phyloP scores from a whole-genome alignment of 148 eudicot genomes.

The Fagopyrum esculentum region DNA sequence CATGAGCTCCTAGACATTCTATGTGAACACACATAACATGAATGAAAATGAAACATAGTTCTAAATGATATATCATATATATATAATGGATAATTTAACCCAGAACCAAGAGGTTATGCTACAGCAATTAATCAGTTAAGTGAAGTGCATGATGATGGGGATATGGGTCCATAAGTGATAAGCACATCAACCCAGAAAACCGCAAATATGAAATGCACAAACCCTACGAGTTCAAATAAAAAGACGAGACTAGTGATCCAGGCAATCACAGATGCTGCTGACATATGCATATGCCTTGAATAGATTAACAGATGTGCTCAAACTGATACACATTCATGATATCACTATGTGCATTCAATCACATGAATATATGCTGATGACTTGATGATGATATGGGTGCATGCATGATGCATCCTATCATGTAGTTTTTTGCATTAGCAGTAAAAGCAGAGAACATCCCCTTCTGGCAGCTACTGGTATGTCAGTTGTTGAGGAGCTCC shows the following conservation, averaged over 20 bases:
- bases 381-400: constrained; percentile 64
- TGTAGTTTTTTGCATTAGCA: constrained; percentile 46
- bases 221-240: constrained; percentile 1
- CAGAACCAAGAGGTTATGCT: background rate
- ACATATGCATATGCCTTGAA: background rate
- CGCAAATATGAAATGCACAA: background rate
- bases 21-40: too few relatives aligned
- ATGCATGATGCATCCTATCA: constrained; percentile 95
- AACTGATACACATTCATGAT: constrained; percentile 19
- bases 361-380: constrained; percentile 61
- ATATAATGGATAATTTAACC: background rate
- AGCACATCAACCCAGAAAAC: background rate
- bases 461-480: constrained; percentile 74
- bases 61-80: background rate
- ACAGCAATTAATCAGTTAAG: background rate
- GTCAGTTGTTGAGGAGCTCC: constrained; percentile 49
- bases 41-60: background rate
- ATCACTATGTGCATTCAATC: constrained; percentile 47
- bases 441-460: constrained; percentile 82
- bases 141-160: background rate
- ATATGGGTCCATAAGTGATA: background rate
- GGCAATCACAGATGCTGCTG: background rate
- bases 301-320: constrained; percentile 9
- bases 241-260: background rate
- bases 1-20: background rate